Evolutionary conservation across 441 rosid genomes (phyloP).

Genomic region (Croton setiger): DNA sequence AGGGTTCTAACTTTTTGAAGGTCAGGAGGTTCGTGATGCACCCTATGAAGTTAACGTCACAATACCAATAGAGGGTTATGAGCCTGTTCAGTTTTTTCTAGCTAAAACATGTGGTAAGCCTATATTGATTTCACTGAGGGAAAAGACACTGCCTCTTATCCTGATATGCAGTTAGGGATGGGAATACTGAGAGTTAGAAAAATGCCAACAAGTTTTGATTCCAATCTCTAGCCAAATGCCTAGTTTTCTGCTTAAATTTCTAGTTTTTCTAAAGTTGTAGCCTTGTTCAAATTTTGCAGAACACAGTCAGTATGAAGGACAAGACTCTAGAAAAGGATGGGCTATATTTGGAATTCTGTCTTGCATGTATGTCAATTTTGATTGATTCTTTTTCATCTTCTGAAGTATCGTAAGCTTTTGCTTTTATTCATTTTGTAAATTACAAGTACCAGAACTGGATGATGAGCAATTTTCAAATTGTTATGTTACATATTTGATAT

Average conservation of each 20-base stretch:
- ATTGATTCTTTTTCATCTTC: constrained; percentile 3
- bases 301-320: constrained; percentile 48
- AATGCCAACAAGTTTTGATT: not conserved
- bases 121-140: constrained; percentile 2
- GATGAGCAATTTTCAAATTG: not conserved
- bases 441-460: not conserved
- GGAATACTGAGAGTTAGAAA: not conserved
- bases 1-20: constrained; percentile 38
- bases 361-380: constrained; percentile 58
- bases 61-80: constrained; percentile 80
- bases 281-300: constrained; percentile 44
- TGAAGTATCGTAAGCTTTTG: not conserved
- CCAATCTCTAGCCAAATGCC: constrained; percentile 3
- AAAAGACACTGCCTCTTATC: not conserved
- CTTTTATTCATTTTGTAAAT: not conserved
- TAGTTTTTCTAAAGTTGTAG: constrained; percentile 10
- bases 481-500: not conserved
- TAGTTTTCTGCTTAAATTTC: constrained; percentile 10
- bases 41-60: constrained; percentile 78
- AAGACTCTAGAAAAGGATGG: constrained; percentile 73
- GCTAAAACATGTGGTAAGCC: constrained; percentile 84
- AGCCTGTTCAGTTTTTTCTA: constrained; percentile 72
- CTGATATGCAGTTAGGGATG: not conserved
- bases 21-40: constrained; percentile 48
- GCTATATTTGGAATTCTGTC: constrained; percentile 83